Base-by-base conservation (phyloP, 2,329 filamentous ascomycete genomes). In the Neofusicoccum kwambonambiense region DNA sequence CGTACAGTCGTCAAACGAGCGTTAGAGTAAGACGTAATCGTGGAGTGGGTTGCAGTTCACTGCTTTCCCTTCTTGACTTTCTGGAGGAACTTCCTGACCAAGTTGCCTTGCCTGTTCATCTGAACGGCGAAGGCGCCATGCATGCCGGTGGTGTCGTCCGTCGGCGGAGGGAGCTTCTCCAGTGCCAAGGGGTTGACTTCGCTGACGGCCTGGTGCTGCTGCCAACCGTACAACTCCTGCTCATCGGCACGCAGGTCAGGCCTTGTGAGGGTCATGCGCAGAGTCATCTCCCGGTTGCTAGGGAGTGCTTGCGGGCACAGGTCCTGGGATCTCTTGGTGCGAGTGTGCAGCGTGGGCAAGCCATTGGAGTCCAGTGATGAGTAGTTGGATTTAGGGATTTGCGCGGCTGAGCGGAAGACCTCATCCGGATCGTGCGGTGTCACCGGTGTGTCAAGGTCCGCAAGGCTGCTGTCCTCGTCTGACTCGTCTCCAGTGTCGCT, bases 231-330 rank as follows among this genome's bases (percentile, higher is more conserved):
- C 15, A 91, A 83, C 67, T 89, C 83, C 11, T 89, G 87, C 67
- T 94, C 90, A 67, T 89, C 83, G 4, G 89, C 89, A 47, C 93
- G 88, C 54, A 98, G 83, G 74, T 98, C 94, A 0, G 93, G 91
- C 52, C 93, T 84, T 3, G 95, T 98, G 63, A 98, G 84, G 0
- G 94, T 98, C 93, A 98, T 96, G 56, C 93, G 91, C 56, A 98
- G 80, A 2, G 95, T 98, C 93, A 97, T 97, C 76, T 98, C 93
- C 39, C 93, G 86, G 64, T 87, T 89, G 39, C 84, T 83, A 0
- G 83, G 80, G 2, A 85, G 79, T 4, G 81, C 82, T 41, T 66
- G 66, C 17, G 66, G 35, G 22, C 47, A 66, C 12, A 65, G 19
- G 15, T 66, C 64, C 7, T 69, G 70, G 12, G 65, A 62, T 13